Evolutionary conservation across 805 yeast genomes (phyloP).

Genomic region (Yamadazyma insecticola): DNA sequence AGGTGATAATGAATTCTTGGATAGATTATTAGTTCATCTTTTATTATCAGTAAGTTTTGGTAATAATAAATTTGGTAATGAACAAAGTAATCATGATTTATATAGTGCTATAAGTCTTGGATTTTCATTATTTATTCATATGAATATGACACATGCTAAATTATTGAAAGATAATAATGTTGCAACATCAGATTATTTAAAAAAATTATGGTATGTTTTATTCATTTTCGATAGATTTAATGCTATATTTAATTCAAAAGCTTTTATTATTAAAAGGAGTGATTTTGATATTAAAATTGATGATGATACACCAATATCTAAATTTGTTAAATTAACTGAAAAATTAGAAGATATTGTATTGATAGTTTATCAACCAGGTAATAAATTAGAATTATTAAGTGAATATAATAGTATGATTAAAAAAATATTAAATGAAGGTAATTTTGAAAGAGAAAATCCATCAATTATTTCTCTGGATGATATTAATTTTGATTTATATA

Average conservation of each 20-base stretch:
- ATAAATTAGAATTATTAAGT: not conserved
- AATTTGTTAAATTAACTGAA: not conserved
- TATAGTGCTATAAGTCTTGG: conserved; percentile 18
- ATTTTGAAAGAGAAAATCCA: conserved; percentile 1
- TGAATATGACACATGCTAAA: conserved; percentile 3
- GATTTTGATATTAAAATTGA: conserved; percentile 23
- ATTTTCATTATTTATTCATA: conserved; percentile 8
- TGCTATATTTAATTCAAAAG: conserved; percentile 23
- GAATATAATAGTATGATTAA: not conserved
- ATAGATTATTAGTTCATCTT: conserved; percentile 15
- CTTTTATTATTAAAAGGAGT: conserved; percentile 22
- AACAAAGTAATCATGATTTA: conserved; percentile 25
- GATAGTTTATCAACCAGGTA: conserved; percentile 8
- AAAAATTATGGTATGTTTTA: conserved; percentile 31
- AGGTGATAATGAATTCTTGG: conserved; percentile 27
- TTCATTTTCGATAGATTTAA: conserved; percentile 29
- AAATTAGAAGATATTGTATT: conserved; percentile 5
- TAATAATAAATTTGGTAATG: conserved; percentile 23
- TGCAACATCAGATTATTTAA: conserved; percentile 13
- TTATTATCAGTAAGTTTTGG: conserved; percentile 23
- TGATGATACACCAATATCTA: too few species aligned
- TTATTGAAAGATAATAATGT: conserved; percentile 2
- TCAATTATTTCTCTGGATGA: too few species aligned
- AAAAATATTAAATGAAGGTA: not conserved
- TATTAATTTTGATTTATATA: too few species aligned